A percentile compares a stretch with the other conserved stretches of the same genome.
Conservation (phyloP, 2,329 filamentous ascomycete genomes). For the Talaromyces sp. region DNA sequence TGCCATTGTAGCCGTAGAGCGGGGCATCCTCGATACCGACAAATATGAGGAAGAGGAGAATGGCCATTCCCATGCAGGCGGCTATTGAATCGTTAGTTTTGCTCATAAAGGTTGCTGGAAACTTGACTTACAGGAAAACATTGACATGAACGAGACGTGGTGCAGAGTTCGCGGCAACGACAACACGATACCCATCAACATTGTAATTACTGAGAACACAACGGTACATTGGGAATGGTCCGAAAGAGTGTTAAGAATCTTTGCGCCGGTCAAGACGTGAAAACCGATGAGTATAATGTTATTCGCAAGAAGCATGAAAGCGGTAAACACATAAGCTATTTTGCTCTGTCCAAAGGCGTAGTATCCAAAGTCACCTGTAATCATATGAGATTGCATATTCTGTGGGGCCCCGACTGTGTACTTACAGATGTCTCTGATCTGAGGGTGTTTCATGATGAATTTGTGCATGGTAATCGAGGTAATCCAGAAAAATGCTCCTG, state of each 20-base stretch:
- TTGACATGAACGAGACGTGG: slow-evolving; percentile 53
- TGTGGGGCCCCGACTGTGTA: not conserved
- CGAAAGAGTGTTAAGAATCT: slow-evolving; percentile 50
- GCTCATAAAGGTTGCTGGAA: not conserved
- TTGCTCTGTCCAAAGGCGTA: slow-evolving; percentile 47
- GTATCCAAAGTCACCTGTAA: slow-evolving; percentile 49
- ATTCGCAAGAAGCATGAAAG: slow-evolving; percentile 52
- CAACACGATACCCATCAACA: slow-evolving; percentile 50
- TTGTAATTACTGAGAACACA: slow-evolving; percentile 49
- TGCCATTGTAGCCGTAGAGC: slow-evolving; percentile 47
- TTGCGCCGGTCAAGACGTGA: slow-evolving; percentile 52
- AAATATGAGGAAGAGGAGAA: slow-evolving; percentile 53
- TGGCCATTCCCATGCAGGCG: slow-evolving; percentile 50
- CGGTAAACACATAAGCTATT: slow-evolving; percentile 47
- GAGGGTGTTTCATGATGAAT: slow-evolving; percentile 54
- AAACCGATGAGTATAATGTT: slow-evolving; percentile 54
- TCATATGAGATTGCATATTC: not conserved
- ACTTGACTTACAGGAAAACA: slow-evolving; percentile 41
- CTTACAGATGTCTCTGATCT: slow-evolving; percentile 51
- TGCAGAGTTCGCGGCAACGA: slow-evolving; percentile 47
- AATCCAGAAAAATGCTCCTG: slow-evolving; percentile 50
- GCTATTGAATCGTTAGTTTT: slow-evolving; percentile 28
- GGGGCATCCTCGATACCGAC: slow-evolving; percentile 49
- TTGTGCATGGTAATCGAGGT: slow-evolving; percentile 54
- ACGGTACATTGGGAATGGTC: slow-evolving; percentile 52